Evolutionary conservation across 768 basidiomycete genomes (phyloP), one percentile per base, ranked within the genome.

Genomic region (Collybia nuda): DNA sequence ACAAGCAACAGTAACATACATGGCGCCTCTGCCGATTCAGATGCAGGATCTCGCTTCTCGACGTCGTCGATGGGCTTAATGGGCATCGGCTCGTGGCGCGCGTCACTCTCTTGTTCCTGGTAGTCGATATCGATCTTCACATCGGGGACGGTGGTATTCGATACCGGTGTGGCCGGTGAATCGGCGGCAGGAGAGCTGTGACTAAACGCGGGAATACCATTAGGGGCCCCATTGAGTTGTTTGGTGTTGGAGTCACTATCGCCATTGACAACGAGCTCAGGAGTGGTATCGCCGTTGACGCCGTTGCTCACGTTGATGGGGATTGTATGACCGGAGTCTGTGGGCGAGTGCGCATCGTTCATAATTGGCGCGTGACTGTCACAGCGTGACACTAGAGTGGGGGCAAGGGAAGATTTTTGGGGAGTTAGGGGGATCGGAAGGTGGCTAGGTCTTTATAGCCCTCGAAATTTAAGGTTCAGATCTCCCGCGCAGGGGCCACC

Each of bases 391-490:
- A 62, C 19, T 39, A 24, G n/a, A 14, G 55, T 64, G 67, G 71
- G 72, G 68, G 68, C 69, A 76, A 75, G 77, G 81, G 78, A 78
- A 79, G 78, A 81, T 82, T 85, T 84, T 84, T 83, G 78, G 80
- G 80, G 83, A 81, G 74, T 81, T 80, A 84, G 84, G 81, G 79
- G 76, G 77, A 78, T 79, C 76, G 71, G 74, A 78, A 75, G 74
- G 71, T 75, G 74, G 74, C 78, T 81, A 81, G 77, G 84, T 82
- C 85, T 86, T 88, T 88, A 88, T 88, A 88, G 82, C 76, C 77
- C 74, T 73, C 69, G 73, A 74, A 79, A 88, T 78, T 84, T 87
- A 86, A 88, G 84, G 85, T 88, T 88, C 85, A 75, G 83, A 83
- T 84, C 83, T 83, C 82, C 81, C 77, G 80, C 81, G 83, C 85